These are phyloP conservation scores for Euptelea pleiosperma DNA, from an alignment of 164 flowering plant genomes.

Conservation along the genomic window DNA sequence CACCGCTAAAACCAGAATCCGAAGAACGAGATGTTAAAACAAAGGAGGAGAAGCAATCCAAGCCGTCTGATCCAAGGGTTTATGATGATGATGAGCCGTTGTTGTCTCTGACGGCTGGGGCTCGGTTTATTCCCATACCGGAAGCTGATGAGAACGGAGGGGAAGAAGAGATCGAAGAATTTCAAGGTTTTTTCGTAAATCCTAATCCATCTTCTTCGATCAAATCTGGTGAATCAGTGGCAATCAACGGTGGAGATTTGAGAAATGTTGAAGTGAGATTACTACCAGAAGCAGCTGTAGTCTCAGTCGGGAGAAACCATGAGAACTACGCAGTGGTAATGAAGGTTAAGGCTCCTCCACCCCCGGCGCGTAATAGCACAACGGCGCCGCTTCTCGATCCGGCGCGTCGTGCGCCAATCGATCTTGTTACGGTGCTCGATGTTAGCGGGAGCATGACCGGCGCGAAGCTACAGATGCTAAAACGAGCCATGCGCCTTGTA, in stretches of 20 bases:
- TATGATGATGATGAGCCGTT: conserved; percentile 88
- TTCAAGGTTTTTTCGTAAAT: conserved; percentile 66
- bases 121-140: conserved; percentile 51
- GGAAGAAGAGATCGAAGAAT: conserved; percentile 47
- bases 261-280: conserved; percentile 41
- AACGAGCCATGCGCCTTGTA: conserved; percentile 59
- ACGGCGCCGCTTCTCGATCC: conserved; percentile 27
- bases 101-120: conserved; percentile 35
- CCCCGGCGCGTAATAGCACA: conserved; percentile 30
- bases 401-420: conserved; percentile 64
- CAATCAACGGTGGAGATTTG: conserved; percentile 9
- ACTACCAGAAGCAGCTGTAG: conserved; percentile 57
- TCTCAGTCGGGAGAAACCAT: conserved; percentile 43
- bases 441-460: conserved; percentile 52
- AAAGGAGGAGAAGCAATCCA: not conserved
- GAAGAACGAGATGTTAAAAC: conserved; percentile 1
- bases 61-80: conserved; percentile 19
- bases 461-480: conserved; percentile 47
- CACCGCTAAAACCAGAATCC: not conserved
- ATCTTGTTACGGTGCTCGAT: conserved; percentile 72
- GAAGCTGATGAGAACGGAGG: conserved; percentile 57
- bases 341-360: conserved; percentile 54
- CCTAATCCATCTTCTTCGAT: conserved; percentile 19
- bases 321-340: conserved; percentile 67
- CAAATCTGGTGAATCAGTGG: not conserved